Evolutionary conservation across 148 eudicot species (phyloP).

Genomic region (Rhododendron henanense): DNA sequence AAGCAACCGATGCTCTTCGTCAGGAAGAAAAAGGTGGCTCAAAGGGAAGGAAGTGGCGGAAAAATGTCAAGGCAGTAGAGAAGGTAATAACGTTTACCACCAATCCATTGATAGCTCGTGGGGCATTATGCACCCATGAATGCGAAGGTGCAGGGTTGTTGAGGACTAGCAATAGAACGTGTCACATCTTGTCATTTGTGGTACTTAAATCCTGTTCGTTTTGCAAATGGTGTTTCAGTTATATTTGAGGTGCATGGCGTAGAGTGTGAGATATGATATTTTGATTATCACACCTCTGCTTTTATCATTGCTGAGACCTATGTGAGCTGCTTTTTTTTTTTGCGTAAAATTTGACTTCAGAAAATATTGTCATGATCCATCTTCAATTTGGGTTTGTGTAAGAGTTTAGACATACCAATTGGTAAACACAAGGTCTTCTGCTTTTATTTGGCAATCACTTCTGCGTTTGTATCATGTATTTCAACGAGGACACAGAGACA

Average conservation of each 20-base stretch:
- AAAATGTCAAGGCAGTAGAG: constrained; percentile 90
- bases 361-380: background rate
- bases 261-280: background rate
- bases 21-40: constrained; percentile 91
- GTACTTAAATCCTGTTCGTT: background rate
- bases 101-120: background rate
- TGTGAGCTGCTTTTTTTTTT: background rate
- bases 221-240: background rate
- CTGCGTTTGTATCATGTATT: background rate
- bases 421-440: background rate
- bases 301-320: background rate
- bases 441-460: background rate
- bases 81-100: constrained; percentile 44
- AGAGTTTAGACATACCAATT: background rate
- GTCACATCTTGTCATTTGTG: background rate
- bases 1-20: constrained; percentile 88
- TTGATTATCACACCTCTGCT: background rate
- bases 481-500: background rate
- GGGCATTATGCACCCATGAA: background rate
- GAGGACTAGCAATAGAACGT: background rate
- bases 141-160: background rate
- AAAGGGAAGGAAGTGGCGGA: constrained; percentile 97
- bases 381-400: background rate
- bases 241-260: background rate
- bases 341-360: background rate